phyloP scores from a whole-genome alignment of 2,329 filamentous ascomycete species.

The Sclerotinia subarctica region DNA sequence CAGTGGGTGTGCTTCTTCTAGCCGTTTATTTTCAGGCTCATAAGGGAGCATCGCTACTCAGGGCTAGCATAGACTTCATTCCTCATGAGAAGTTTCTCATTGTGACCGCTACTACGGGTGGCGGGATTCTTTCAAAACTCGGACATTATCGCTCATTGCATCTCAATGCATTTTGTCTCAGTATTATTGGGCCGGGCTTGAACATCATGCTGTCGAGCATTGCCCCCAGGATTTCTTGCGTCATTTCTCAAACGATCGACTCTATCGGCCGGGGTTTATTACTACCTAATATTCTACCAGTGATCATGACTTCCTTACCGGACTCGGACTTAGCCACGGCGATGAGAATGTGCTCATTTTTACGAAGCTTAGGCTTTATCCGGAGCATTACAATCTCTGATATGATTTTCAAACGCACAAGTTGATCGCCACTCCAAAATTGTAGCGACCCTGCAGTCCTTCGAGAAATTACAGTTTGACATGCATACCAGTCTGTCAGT shows the following conservation, averaged over 20 bases:
- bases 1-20: not conserved
- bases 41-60: not conserved
- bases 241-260: not conserved
- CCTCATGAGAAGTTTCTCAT: not conserved
- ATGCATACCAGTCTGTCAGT: not conserved
- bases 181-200: not conserved
- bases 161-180: not conserved
- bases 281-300: not conserved
- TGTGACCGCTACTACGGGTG: not conserved
- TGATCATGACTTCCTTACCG: conserved; percentile 4
- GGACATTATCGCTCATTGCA: conserved; percentile 5
- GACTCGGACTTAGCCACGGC: not conserved
- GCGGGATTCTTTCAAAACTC: conserved; percentile 5
- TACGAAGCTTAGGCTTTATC: not conserved
- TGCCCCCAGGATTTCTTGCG: not conserved
- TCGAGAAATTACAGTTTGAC: not conserved
- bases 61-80: not conserved
- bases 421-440: not conserved
- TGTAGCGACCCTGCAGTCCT: not conserved
- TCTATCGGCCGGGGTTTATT: not conserved
- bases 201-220: conserved; percentile 5
- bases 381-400: not conserved
- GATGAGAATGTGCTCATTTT: not conserved
- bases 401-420: not conserved
- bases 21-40: not conserved